These are phyloP conservation scores for Botryotinia globosa DNA, from an alignment of 2,329 filamentous ascomycete species.

Conservation along the genomic window DNA sequence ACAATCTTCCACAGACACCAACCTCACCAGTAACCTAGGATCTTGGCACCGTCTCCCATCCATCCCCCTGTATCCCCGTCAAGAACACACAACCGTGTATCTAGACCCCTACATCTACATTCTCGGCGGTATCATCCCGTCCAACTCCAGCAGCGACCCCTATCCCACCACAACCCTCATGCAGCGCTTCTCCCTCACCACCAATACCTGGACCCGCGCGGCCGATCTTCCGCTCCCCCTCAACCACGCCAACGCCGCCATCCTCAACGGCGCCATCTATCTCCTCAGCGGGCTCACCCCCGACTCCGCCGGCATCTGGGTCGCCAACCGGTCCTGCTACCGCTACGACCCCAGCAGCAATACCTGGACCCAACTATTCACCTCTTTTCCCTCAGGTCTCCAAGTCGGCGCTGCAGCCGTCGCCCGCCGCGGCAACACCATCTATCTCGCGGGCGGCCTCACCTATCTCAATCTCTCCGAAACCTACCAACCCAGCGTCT, in stretches of 20 bases:
- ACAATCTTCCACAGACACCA: not conserved
- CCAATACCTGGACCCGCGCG: constrained; percentile 35
- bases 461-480: constrained; percentile 13
- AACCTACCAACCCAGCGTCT: not conserved
- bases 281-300: constrained; percentile 42
- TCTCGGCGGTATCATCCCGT: constrained; percentile 23
- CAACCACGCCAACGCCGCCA: constrained; percentile 43
- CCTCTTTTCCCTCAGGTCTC: constrained; percentile 28
- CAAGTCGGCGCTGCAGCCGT: constrained; percentile 39
- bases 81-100: constrained; percentile 23
- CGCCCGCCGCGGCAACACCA: constrained; percentile 35
- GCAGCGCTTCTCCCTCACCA: constrained; percentile 39
- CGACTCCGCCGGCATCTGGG: constrained; percentile 6
- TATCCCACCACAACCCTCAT: constrained; percentile 27
- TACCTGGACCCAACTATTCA: constrained; percentile 18
- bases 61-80: constrained; percentile 24
- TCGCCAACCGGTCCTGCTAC: constrained; percentile 19
- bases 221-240: constrained; percentile 36
- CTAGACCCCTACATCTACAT: constrained; percentile 21
- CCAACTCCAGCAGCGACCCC: not conserved
- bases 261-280: constrained; percentile 41
- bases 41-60: constrained; percentile 6
- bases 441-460: constrained; percentile 44
- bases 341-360: constrained; percentile 22
- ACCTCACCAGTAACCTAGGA: not conserved